A percentile compares a stretch with the other conserved stretches of the same genome.
These are phyloP conservation scores for Trifolium repens DNA, from an alignment of 306 rosid species.

Conservation along the genomic window DNA sequence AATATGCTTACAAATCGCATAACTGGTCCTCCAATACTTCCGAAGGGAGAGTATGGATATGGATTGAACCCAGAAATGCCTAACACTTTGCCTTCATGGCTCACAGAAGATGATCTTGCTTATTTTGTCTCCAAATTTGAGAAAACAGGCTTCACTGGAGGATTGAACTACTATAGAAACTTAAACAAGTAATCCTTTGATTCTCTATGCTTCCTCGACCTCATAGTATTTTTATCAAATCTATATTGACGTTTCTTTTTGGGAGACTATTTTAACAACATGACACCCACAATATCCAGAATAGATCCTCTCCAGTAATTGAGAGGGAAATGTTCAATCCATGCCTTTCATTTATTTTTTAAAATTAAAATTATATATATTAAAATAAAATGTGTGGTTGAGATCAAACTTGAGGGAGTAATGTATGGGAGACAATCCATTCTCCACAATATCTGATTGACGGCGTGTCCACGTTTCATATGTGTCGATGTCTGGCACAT, in stretches of 20 bases:
- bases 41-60: constrained; percentile 40
- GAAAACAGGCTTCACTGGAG: constrained; percentile 53
- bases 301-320: no score
- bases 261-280: no score
- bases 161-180: constrained; percentile 55
- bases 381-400: no score
- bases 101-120: constrained; percentile 50
- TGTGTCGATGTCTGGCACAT: not conserved
- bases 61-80: constrained; percentile 34
- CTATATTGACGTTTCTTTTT: not conserved
- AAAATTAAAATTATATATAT: no score
- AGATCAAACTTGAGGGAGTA: no score
- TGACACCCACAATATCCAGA: no score
- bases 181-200: constrained; percentile 20
- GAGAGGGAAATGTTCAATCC: no score
- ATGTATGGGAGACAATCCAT: no score
- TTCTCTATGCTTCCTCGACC: no score
- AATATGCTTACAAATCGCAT: constrained; percentile 38
- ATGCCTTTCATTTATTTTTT: no score
- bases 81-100: constrained; percentile 51
- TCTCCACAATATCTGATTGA: not conserved
- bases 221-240: not conserved
- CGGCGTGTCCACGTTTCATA: not conserved
- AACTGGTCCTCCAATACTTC: constrained; percentile 49
- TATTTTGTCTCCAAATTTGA: constrained; percentile 54